Base-by-base conservation (phyloP, 2,329 filamentous ascomycete genomes). In the Hymenoscyphus infarciens region DNA sequence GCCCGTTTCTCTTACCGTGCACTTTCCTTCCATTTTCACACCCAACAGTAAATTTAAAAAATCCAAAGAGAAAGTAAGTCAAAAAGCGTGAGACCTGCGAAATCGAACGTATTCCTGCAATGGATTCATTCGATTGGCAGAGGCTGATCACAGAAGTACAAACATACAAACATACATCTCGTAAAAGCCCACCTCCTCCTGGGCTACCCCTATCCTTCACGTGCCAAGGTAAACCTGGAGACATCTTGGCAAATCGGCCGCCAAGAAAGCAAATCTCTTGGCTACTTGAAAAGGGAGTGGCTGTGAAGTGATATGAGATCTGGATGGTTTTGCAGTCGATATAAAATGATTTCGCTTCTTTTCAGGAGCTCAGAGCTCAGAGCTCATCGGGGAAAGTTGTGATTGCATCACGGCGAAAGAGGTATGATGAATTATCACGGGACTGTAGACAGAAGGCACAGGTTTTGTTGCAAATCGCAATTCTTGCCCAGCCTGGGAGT, bases 281-380 rank as follows among this genome's bases (percentile, higher is more conserved):
- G 45, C 45, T 52, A 52, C 45, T 52, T 22, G 45, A 52, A 52
- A 52, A 13, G 45, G 45, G 45, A 52, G 45, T 52, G 45, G 45
- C 45, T 52, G 45, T 52, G 45, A 52, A 45, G 16, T 22, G 45
- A 13, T 22, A 52, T 27, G 45, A 22, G 19, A 5, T 52, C n/a
- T 22, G 25, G 45, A 22, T 22, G 22, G 19, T 13, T 49, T 52
- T 52, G 45, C 8, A 10, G 45, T 22, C 45, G 45, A 52, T 52
- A 52, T 22, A 52, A 52, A 52, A 25, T 25, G 19, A 13, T 22
- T 22, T 52, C 45, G 45, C 45, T 25, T 52, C 45, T 52, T 22
- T 52, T 22, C 45, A 10, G 22, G 19, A 25, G 22, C 45, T 22
- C 45, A 13, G 19, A 25, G 22, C 45, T 22, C 45, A 13, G n/a